Percentiles rank a stretch among this genome's conserved stretches.
These are phyloP conservation scores for Forsythia viridissima DNA, from an alignment of 257 asterid species.

Conservation along the genomic window DNA sequence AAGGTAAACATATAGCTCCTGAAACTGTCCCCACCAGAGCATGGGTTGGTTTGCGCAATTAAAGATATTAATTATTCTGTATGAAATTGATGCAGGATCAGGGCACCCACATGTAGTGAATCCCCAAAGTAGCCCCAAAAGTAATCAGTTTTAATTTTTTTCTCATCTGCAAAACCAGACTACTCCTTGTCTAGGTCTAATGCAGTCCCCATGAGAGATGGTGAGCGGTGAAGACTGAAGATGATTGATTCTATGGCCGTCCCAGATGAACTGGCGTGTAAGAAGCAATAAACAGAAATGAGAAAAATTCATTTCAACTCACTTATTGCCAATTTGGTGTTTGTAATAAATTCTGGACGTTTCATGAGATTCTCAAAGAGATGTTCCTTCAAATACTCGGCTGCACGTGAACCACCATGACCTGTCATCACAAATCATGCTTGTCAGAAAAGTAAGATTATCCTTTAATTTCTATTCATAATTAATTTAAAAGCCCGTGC, in stretches of 20 bases:
- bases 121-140: not conserved
- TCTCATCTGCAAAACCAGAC: not conserved
- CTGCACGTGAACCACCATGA: constrained; percentile 99
- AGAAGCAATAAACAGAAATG: not conserved
- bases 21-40: not conserved
- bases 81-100: not conserved
- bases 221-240: not conserved
- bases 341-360: constrained; percentile 67
- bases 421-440: constrained; percentile 56
- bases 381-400: constrained; percentile 87
- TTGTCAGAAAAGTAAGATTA: constrained; percentile 23
- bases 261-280: not conserved
- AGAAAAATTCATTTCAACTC: constrained; percentile 35
- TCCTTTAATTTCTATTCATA: not conserved
- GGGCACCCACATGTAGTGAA: not conserved
- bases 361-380: constrained; percentile 90
- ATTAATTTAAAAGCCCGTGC: not conserved
- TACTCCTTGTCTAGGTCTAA: not conserved
- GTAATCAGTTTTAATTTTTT: not conserved
- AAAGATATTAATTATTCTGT: not conserved
- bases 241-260: not conserved
- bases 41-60: not conserved
- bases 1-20: not conserved
- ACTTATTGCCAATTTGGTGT: constrained; percentile 89
- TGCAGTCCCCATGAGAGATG: not conserved